Percentiles rank a stretch among this genome's conserved stretches.
phyloP scores from a whole-genome alignment of 768 basidiomycete genomes.

The Phylloporus arenicola region DNA sequence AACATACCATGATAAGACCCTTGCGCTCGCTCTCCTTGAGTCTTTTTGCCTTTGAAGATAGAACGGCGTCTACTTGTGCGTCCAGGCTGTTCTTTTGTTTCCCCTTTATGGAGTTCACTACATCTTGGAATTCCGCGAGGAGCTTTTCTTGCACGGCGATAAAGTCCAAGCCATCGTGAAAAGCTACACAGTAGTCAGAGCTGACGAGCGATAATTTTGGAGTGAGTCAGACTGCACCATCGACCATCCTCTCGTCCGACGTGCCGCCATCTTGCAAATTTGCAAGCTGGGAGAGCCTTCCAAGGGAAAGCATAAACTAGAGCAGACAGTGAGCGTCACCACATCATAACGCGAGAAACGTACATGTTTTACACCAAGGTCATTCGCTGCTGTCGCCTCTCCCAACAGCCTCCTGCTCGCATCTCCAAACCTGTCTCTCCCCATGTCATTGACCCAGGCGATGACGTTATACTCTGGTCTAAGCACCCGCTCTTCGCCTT shows the following conservation, averaged over 20 bases:
- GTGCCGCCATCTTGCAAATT: conserved; percentile 42
- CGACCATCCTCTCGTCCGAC: conserved; percentile 48
- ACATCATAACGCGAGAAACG: conserved; percentile 16
- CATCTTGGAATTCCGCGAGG: conserved; percentile 52
- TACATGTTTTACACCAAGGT: conserved; percentile 76
- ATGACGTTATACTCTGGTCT: conserved; percentile 48
- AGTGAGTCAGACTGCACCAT: conserved; percentile 38
- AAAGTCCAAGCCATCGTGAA: conserved; percentile 85
- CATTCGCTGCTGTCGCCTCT: conserved; percentile 53
- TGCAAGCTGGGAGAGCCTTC: conserved; percentile 79
- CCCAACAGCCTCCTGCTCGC: conserved; percentile 59
- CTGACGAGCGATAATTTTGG: not conserved
- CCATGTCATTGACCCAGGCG: conserved; percentile 88
- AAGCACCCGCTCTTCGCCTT: conserved; percentile 33
- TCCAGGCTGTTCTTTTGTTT: conserved; percentile 59
- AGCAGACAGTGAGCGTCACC: conserved; percentile 5
- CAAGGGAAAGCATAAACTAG: conserved; percentile 87
- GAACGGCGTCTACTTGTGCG: conserved; percentile 58
- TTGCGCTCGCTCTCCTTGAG: conserved; percentile 37
- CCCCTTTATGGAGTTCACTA: conserved; percentile 44
- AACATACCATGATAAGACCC: conserved; percentile 41
- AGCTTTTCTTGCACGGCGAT: conserved; percentile 78
- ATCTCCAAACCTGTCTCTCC: conserved; percentile 55
- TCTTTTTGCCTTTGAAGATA: conserved; percentile 47
- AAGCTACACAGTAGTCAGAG: conserved; percentile 41